Evolutionary conservation across 2,329 filamentous ascomycete species (phyloP), one percentile per base, ranked within the genome.

Genomic region (Seiridium cupressi): DNA sequence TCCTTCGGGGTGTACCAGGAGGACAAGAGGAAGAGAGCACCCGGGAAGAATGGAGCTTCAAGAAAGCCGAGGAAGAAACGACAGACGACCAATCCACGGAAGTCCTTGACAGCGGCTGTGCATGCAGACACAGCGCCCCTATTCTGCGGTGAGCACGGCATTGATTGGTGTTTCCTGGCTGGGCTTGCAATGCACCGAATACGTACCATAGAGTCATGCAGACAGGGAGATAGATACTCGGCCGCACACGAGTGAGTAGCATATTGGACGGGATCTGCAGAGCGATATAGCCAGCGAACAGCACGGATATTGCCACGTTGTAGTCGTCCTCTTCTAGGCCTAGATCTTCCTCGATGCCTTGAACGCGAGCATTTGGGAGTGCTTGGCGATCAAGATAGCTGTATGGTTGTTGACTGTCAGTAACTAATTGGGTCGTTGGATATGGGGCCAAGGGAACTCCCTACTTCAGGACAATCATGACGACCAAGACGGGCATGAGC

Each of bases 1-100:
- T 89, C 88, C 63, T 84, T 84, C 36, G 86, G 79, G 0, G 87
- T 90, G 67, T 90, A 90, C 87, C 87, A 90, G 11, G 47, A 31
- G 2, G 76, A 77, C 3, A 83, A 68, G 42, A 80, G 75, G 53
- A 81, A 78, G 3, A 81, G 64, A 0, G 75, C 75, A 5, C 75
- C 74, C 0, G 75, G 75, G 18, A 77, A 77, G 61, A 77, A 77
- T 68, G 73, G 35, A 70, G 75, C 76, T 55, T 78, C 76, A 7
- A 73, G 73, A 18, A 78, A 72, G 31, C 76, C 76, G 1, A 77
- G 59, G 59, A 77, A 74, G 68, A 78, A 77, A 4, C 76, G 69
- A 4, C 69, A 73, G 1, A 66, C 71, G 1, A 77, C 68, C 1
- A 78, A 67, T 0, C 73, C 73, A 0, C 62, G 66, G 13, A 73